Percentiles rank a stretch among this genome's conserved stretches.
Evolutionary conservation across 305 asterid species (phyloP).

Genomic region (Rubia balearica): DNA sequence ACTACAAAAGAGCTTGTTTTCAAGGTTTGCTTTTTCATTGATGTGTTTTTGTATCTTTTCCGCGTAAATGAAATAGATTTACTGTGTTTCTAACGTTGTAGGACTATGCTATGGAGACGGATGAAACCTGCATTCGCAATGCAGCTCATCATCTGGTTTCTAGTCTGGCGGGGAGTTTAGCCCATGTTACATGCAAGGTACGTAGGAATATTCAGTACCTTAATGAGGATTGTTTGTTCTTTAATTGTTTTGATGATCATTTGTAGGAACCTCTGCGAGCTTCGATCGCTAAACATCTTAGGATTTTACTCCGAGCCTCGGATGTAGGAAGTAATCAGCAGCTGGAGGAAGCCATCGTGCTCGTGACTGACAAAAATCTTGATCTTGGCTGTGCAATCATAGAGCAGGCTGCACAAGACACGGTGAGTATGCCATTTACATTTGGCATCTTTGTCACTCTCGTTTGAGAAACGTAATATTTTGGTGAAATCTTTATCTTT

Average conservation of each 20-base stretch:
- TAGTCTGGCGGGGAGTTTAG: conserved; percentile 95
- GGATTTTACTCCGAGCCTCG: conserved; percentile 63
- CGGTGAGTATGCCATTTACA: conserved; percentile 35
- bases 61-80: background rate
- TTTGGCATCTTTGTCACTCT: too few species aligned
- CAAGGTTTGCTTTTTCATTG: conserved; percentile 40
- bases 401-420: conserved; percentile 94
- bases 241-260: conserved; percentile 11
- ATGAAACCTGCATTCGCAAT: conserved; percentile 76
- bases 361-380: conserved; percentile 86
- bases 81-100: conserved; percentile 19
- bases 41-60: background rate
- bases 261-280: conserved; percentile 85
- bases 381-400: conserved; percentile 97
- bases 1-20: conserved; percentile 94
- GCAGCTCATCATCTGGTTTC: conserved; percentile 98
- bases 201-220: background rate
- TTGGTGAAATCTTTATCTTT: too few species aligned
- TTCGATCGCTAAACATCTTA: conserved; percentile 74
- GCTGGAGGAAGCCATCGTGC: conserved; percentile 79
- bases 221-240: background rate
- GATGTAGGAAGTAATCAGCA: conserved; percentile 40
- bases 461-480: background rate
- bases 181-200: conserved; percentile 99
- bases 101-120: conserved; percentile 97